phyloP scores from a whole-genome alignment of 768 basidiomycete genomes.

The Clavulina sp. region DNA sequence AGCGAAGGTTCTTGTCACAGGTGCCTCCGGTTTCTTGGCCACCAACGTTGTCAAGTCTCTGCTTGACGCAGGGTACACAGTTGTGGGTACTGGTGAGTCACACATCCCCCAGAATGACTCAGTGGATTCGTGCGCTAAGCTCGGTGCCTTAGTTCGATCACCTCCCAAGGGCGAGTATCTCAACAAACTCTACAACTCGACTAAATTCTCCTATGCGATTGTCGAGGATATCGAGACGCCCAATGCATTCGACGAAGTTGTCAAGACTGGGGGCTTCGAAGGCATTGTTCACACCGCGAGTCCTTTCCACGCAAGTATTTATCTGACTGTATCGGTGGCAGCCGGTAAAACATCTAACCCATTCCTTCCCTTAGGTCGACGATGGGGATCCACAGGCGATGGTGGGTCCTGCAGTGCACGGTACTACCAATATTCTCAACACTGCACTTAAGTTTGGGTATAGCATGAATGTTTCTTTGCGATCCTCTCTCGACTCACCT shows the following conservation, averaged over 20 bases:
- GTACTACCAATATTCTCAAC: slow-evolving; percentile 20
- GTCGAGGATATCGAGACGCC: slow-evolving; percentile 41
- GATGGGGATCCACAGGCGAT: slow-evolving; percentile 13
- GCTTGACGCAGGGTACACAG: no score
- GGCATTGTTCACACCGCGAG: slow-evolving; percentile 20
- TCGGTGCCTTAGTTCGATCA: no score
- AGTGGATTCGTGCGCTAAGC: no score
- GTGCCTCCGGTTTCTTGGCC: no score
- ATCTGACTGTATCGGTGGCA: slow-evolving; percentile 9
- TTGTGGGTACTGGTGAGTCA: no score
- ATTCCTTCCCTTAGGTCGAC: no score
- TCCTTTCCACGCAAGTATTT: slow-evolving; percentile 16
- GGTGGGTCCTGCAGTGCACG: slow-evolving; percentile 23
- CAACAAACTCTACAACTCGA: slow-evolving; percentile 32
- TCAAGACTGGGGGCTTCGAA: slow-evolving; percentile 24
- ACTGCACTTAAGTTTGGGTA: slow-evolving; percentile 16
- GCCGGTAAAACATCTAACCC: no score
- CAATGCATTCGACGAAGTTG: slow-evolving; percentile 22
- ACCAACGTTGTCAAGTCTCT: no score
- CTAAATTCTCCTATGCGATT: slow-evolving; percentile 41
- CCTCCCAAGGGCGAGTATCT: slow-evolving; percentile 47
- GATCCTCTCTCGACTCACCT: no score
- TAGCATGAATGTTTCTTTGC: no score
- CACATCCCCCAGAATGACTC: no score
- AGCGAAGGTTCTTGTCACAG: no score